These are phyloP conservation scores for Malassezia restricta DNA, from an alignment of 1,284 basidiomycete genomes.

Conservation along the genomic window DNA sequence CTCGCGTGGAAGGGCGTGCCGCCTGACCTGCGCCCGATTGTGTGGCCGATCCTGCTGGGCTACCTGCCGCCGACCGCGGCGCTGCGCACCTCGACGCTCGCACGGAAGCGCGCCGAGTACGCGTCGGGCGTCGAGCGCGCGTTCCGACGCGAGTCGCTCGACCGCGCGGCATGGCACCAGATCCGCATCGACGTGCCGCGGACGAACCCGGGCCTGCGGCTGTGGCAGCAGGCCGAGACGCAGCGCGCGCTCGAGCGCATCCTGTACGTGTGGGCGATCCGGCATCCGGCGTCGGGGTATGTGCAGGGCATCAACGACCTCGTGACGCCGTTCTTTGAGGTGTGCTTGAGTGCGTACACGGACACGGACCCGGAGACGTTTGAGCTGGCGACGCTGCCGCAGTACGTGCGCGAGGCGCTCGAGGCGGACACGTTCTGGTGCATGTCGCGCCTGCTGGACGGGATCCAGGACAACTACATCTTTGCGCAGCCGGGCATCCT, in stretches of 20 bases:
- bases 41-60: constrained; percentile 77
- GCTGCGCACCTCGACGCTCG: constrained; percentile 63
- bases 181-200: constrained; percentile 45
- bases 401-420: constrained; percentile 30
- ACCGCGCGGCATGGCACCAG: constrained; percentile 44
- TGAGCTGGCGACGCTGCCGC: constrained; percentile 33
- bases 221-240: constrained; percentile 43
- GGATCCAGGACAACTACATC: constrained; percentile 46
- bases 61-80: constrained; percentile 77
- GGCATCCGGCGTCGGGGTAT: constrained; percentile 44
- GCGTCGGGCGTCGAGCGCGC: constrained; percentile 74
- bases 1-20: constrained; percentile 95
- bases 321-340: constrained; percentile 45
- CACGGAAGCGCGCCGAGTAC: constrained; percentile 85
- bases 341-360: constrained; percentile 41
- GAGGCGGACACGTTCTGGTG: constrained; percentile 46
- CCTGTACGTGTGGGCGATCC: constrained; percentile 45
- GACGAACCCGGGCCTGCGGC: constrained; percentile 40
- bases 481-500: constrained; percentile 44
- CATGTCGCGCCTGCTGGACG: constrained; percentile 40
- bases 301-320: constrained; percentile 46
- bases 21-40: constrained; percentile 69
- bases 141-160: constrained; percentile 56
- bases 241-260: constrained; percentile 42
- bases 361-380: constrained; percentile 36